Percentiles rank a stretch among this genome's conserved stretches.
Conservation (phyloP, 139 green algal species). For the Picochlorum sp. region DNA sequence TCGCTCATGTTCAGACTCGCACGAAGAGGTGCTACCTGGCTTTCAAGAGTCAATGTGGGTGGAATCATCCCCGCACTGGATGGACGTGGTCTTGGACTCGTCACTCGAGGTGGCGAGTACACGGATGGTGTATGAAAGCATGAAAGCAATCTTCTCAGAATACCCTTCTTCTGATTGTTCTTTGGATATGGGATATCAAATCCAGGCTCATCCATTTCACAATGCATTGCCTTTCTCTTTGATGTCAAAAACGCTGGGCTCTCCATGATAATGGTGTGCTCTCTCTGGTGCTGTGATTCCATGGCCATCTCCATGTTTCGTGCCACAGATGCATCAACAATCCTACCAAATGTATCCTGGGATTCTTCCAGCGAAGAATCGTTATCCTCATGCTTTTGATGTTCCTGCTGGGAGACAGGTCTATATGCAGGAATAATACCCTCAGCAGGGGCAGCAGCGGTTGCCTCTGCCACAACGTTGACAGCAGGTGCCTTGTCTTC, state of each 20-base stretch:
- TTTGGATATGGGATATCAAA: slow-evolving; percentile 1
- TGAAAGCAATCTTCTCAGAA: background rate
- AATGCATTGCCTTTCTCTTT: slow-evolving; percentile 12
- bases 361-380: background rate
- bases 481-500: too few relatives aligned
- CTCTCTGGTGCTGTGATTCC: background rate
- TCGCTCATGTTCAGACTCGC: slow-evolving; percentile 9
- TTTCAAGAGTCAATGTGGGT: background rate
- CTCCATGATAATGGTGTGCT: background rate
- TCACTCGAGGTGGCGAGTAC: background rate
- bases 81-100: background rate
- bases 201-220: slow-evolving; percentile 24
- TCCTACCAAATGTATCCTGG: slow-evolving; percentile 5
- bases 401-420: background rate
- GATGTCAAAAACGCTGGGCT: slow-evolving; percentile 19
- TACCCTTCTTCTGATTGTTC: background rate
- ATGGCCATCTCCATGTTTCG: background rate
- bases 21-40: slow-evolving; percentile 15
- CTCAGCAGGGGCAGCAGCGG: background rate
- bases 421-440: background rate
- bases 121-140: slow-evolving; percentile 17
- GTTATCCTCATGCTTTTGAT: too few relatives aligned
- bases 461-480: too few relatives aligned
- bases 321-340: slow-evolving; percentile 2
- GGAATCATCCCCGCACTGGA: background rate